Evolutionary conservation across 305 asterid species (phyloP).

Genomic region (Euphrasia arctica): DNA sequence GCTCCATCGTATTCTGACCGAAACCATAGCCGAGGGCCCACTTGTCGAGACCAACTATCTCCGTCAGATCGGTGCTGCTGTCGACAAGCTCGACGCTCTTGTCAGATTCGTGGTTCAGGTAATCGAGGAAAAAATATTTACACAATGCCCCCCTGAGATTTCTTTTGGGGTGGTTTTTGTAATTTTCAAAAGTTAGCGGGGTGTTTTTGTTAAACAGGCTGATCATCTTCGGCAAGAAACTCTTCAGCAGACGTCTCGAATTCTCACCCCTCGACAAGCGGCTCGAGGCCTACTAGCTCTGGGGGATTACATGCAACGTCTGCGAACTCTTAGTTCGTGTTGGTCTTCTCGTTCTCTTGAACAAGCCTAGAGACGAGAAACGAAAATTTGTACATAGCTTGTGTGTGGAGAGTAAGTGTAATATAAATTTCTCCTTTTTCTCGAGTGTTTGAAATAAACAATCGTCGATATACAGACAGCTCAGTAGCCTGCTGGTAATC

Average conservation of each 20-base stretch:
- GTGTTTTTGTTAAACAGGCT: constrained; percentile 44
- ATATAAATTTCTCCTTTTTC: background rate
- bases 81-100: constrained; percentile 62
- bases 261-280: constrained; percentile 54
- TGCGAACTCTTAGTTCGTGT: constrained; percentile 56
- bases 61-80: constrained; percentile 56
- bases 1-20: constrained; percentile 51
- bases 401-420: background rate
- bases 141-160: too few relatives aligned
- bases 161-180: too few relatives aligned
- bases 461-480: background rate
- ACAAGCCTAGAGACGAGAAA: constrained; percentile 27
- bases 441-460: too few relatives aligned
- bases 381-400: background rate
- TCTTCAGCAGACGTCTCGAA: constrained; percentile 62
- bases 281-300: constrained; percentile 71
- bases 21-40: constrained; percentile 46
- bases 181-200: too few relatives aligned
- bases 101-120: constrained; percentile 86
- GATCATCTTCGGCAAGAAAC: constrained; percentile 81
- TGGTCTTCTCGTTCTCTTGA: constrained; percentile 54
- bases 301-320: constrained; percentile 75
- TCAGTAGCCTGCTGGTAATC: constrained; percentile 42
- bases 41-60: constrained; percentile 61
- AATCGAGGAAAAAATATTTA: too few relatives aligned